Base-by-base conservation (phyloP, 805 yeast species). In the Candida maris region DNA sequence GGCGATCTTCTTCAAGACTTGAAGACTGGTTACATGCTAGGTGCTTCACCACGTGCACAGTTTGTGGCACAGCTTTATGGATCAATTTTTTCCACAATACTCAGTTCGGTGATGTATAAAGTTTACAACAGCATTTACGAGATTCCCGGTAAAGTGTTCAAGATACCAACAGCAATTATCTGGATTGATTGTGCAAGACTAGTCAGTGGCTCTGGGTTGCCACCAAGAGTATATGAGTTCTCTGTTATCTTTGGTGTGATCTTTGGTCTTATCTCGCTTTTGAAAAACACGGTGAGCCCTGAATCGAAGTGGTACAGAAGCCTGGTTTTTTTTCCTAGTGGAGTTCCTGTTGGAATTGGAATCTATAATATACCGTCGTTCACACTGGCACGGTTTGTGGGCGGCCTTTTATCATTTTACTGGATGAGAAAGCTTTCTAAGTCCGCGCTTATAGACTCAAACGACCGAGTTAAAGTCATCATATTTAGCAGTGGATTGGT, bases 1-100 rank as follows among this genome's bases (percentile, higher is more conserved):
- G 97, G 98, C 20, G 98, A 91, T 62, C 68, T 91, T 54, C 85
- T 93, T 95, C 98, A 91, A 65, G 97, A 93, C 62, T 68, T 91
- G 49, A 93, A 93, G 58, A 89, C 98, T 0, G 97, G 97, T 0
- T 91, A 85, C 60, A 61, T 91, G 35, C 54, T 91, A 2, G 95
- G 95, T 12, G 97, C 97, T 0, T 84, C 95, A 0, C 96, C 96
- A 13, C 75, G 72, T 43, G 95, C 95, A 3, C 98, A 93, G 61
- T 89, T 93, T 50, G 56, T 78, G 15, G 97, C 97, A 0, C 97
- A 93, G 61, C 47, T 88, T 10, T 73, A 88, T 27, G 98, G 98
- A 0, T 85, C 97, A 0, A 46, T 77, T 1, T 93, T 87, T 78
- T 86, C 96, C 1, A 78, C 86, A 5, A 50, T 88, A 5, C 64